phyloP scores from a whole-genome alignment of 1,139 yeast genomes.

The Geotrichum histeridarum region DNA sequence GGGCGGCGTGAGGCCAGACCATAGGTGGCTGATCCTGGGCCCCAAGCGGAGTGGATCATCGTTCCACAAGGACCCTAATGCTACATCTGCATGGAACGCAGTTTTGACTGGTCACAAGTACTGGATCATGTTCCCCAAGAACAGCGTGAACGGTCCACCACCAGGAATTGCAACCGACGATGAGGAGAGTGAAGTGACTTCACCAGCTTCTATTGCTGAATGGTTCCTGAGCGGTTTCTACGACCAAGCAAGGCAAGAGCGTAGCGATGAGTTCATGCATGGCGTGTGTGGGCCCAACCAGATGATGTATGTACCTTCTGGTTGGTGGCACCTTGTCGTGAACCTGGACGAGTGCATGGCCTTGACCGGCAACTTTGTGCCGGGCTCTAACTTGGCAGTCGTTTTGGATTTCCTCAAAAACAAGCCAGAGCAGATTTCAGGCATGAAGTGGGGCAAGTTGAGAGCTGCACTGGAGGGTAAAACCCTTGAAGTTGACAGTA shows the following conservation, averaged over 20 bases:
- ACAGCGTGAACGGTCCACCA: slow-evolving; percentile 58
- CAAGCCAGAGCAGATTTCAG: slow-evolving; percentile 68
- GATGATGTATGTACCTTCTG: slow-evolving; percentile 82
- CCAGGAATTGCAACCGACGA: slow-evolving; percentile 80
- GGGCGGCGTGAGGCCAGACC: slow-evolving; percentile 67
- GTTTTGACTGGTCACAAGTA: slow-evolving; percentile 68
- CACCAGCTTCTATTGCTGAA: slow-evolving; percentile 85
- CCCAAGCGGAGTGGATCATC: slow-evolving; percentile 79
- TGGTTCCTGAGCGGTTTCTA: slow-evolving; percentile 83
- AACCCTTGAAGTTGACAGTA: too few relatives aligned
- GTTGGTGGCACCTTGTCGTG: slow-evolving; percentile 95
- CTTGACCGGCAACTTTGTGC: slow-evolving; percentile 83
- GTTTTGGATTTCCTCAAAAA: slow-evolving; percentile 65
- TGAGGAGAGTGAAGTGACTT: slow-evolving; percentile 83
- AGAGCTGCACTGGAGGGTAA: slow-evolving; percentile 6
- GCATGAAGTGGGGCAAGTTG: slow-evolving; percentile 46
- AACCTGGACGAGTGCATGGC: slow-evolving; percentile 74
- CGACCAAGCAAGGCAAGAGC: slow-evolving; percentile 45
- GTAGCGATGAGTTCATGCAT: slow-evolving; percentile 46
- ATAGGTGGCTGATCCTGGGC: slow-evolving; percentile 85
- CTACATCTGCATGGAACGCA: slow-evolving; percentile 87
- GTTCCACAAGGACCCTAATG: slow-evolving; percentile 89
- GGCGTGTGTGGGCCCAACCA: slow-evolving; percentile 80
- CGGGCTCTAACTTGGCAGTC: slow-evolving; percentile 48
- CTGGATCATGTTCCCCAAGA: slow-evolving; percentile 87